These are phyloP conservation scores for Capsicum baccatum DNA, from an alignment of 257 asterid species.

Conservation along the genomic window DNA sequence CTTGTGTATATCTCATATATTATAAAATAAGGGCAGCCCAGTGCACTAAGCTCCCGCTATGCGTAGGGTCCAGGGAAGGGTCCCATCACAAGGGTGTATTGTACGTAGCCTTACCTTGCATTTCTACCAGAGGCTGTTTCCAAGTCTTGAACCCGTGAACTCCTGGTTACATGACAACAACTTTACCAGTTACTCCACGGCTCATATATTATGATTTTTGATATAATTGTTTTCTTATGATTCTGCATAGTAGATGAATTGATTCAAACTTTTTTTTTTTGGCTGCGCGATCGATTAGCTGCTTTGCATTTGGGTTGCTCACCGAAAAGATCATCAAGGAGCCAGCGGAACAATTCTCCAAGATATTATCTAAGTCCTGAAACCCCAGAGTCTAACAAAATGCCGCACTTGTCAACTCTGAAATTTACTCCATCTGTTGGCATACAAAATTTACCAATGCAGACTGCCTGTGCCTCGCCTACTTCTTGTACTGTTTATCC, in stretches of 20 bases:
- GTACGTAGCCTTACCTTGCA: too few species aligned
- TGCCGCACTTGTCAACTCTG: slow-evolving; percentile 36
- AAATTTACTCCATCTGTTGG: slow-evolving; percentile 33
- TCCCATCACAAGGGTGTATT: too few species aligned
- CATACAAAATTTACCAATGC: slow-evolving; percentile 33
- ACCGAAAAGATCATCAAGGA: slow-evolving; percentile 79
- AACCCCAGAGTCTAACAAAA: slow-evolving; percentile 35
- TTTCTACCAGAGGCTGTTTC: too few species aligned
- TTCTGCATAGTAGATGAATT: slow-evolving; percentile 10
- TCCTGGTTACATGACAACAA: too few species aligned
- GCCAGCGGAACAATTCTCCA: slow-evolving; percentile 69
- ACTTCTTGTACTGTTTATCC: slow-evolving; percentile 70
- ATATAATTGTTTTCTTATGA: background rate
- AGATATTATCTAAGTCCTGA: slow-evolving; percentile 70
- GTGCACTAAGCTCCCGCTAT: too few species aligned
- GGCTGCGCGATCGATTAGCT: slow-evolving; percentile 55
- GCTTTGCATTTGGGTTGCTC: slow-evolving; percentile 95
- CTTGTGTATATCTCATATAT: background rate
- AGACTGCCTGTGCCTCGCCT: slow-evolving; percentile 35
- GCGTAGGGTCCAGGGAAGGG: too few species aligned
- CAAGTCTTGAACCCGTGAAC: too few species aligned
- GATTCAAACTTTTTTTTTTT: background rate
- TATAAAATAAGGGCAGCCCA: too few species aligned
- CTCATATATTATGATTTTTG: background rate
- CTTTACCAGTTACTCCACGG: too few species aligned